These are phyloP conservation scores for Globisporangium carolinianum DNA, from an alignment of 352 stramenopile genomes.

Conservation along the genomic window DNA sequence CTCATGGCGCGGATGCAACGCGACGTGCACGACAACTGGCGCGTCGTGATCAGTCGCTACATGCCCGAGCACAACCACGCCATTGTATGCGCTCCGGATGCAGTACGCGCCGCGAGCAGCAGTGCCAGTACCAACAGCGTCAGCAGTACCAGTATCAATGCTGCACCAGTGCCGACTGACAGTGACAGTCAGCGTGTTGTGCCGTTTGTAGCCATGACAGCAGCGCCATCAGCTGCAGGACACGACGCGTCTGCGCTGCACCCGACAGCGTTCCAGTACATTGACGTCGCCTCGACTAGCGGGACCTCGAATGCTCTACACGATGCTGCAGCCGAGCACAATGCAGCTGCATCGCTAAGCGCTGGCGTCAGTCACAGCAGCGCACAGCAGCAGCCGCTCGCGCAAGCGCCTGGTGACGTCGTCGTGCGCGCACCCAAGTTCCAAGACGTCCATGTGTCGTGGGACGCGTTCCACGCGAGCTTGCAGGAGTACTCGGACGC, in stretches of 20 bases:
- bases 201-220: too few relatives aligned
- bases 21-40: constrained; percentile 53
- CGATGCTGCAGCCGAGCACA: neutral
- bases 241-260: neutral
- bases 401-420: constrained; percentile 20
- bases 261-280: constrained; percentile 1
- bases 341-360: neutral
- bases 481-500: constrained; percentile 56
- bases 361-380: neutral
- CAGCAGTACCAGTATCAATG: too few relatives aligned
- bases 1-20: constrained; percentile 60
- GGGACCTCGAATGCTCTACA: neutral
- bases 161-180: neutral
- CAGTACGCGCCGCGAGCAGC: neutral
- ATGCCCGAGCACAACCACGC: constrained; percentile 57
- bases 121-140: neutral
- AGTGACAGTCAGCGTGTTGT: too few relatives aligned
- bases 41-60: constrained; percentile 64
- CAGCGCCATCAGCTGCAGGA: neutral
- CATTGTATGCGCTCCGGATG: constrained; percentile 4
- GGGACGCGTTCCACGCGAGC: constrained; percentile 58
- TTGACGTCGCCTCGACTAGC: neutral
- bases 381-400: neutral
- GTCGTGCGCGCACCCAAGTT: constrained; percentile 60
- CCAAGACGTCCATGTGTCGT: constrained; percentile 44